Conservation (phyloP, 2,329 filamentous ascomycete species). For the Bimuria novae-zelandiae region DNA sequence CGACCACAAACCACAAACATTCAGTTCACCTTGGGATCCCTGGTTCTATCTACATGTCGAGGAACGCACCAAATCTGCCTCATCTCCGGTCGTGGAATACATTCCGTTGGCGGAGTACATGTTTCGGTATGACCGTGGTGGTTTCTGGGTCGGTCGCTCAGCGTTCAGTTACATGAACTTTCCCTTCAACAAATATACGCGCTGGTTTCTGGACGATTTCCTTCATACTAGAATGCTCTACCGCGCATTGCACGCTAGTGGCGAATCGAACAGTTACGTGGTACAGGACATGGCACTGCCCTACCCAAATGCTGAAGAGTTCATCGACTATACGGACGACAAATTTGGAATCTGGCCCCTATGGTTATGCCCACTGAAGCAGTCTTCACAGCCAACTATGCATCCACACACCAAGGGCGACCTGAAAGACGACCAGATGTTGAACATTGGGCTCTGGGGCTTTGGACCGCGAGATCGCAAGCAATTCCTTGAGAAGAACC, state of each 20-base stretch:
- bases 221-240: conserved; percentile 69
- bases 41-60: conserved; percentile 59
- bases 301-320: conserved; percentile 48
- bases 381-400: conserved; percentile 39
- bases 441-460: conserved; percentile 76
- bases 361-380: conserved; percentile 54
- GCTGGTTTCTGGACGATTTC: conserved; percentile 65
- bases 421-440: conserved; percentile 44
- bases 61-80: conserved; percentile 42
- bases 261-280: conserved; percentile 64
- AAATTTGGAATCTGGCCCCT: conserved; percentile 52
- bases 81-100: conserved; percentile 54
- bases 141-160: conserved; percentile 68
- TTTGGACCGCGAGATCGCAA: conserved; percentile 57
- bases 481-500: conserved; percentile 59
- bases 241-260: conserved; percentile 65
- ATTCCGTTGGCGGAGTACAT: conserved; percentile 69
- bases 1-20: conserved; percentile 39
- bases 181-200: conserved; percentile 68
- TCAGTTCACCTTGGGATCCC: conserved; percentile 52
- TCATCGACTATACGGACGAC: conserved; percentile 50
- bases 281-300: conserved; percentile 65
- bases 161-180: conserved; percentile 67
- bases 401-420: conserved; percentile 39
- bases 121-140: conserved; percentile 72